phyloP scores from a whole-genome alignment of 1,284 basidiomycete species.

The Sphagnurus paluster region DNA sequence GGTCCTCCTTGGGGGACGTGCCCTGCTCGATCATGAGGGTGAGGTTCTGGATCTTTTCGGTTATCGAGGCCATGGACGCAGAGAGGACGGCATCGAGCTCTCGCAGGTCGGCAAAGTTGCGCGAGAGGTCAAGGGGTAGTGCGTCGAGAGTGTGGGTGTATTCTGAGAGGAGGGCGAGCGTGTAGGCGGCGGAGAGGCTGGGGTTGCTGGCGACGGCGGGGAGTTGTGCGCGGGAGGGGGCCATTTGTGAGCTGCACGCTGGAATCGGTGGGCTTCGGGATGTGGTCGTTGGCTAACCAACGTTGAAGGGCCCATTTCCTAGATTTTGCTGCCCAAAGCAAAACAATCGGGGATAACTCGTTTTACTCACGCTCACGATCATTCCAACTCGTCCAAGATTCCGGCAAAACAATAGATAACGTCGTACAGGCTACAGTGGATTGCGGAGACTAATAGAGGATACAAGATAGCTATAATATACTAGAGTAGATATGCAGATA shows the following conservation, averaged over 20 bases:
- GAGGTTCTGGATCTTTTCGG: conserved; percentile 73
- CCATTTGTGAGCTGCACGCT: conserved; percentile 17
- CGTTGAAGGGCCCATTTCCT: conserved; percentile 10
- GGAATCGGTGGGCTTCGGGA: conserved; percentile 5
- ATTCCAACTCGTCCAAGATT: conserved; percentile 5
- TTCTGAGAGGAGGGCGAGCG: conserved; percentile 72
- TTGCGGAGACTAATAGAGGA: conserved; percentile 10
- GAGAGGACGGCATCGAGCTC: conserved; percentile 98
- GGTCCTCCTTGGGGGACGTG: conserved; percentile 68
- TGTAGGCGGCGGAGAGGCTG: conserved; percentile 49
- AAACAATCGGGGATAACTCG: conserved; percentile 21
- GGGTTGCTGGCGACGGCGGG: conserved; percentile 17
- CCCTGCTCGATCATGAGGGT: conserved; percentile 78
- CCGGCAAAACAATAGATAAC: conserved; percentile 1
- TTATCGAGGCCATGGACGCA: conserved; percentile 80
- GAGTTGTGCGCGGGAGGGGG: conserved; percentile 16
- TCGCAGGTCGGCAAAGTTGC: conserved; percentile 92
- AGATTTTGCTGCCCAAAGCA: conserved; percentile 9
- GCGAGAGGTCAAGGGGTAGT: conserved; percentile 91
- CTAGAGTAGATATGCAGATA: conserved; percentile 8
- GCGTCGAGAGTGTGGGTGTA: conserved; percentile 93
- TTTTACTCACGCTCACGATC: conserved; percentile 22
- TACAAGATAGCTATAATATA: conserved; percentile 20
- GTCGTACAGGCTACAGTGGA: conserved; percentile 12
- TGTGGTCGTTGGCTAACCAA: conserved; percentile 12